Conservation (phyloP, 2,329 filamentous ascomycete species). For the Trichoderma sp. region DNA sequence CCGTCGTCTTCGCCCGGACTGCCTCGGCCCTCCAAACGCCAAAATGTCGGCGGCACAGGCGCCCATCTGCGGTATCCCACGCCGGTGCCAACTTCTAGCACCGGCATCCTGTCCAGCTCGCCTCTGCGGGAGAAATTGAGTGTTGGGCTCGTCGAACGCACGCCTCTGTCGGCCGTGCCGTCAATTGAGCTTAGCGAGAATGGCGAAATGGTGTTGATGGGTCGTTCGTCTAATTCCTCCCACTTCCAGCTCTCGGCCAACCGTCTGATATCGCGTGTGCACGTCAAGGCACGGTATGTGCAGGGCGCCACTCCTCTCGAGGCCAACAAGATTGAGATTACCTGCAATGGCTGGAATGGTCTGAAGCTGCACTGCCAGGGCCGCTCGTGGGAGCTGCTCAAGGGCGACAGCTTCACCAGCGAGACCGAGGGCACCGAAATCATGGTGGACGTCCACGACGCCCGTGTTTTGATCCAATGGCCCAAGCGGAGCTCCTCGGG, state of each 20-base stretch:
- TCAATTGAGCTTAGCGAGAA: slow-evolving; percentile 77
- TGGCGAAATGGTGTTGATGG: slow-evolving; percentile 83
- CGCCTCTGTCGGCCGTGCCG: slow-evolving; percentile 81
- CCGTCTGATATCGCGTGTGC: slow-evolving; percentile 88
- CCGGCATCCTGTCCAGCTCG: slow-evolving; percentile 85
- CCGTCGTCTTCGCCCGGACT: slow-evolving; percentile 76
- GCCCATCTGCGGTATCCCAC: slow-evolving; percentile 79
- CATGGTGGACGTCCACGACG: slow-evolving; percentile 93
- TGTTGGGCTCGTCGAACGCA: slow-evolving; percentile 72
- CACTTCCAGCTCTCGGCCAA: slow-evolving; percentile 92
- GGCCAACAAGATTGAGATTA: slow-evolving; percentile 78
- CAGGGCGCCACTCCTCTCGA: slow-evolving; percentile 67
- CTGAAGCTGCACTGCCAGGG: slow-evolving; percentile 90
- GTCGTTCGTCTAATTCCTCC: slow-evolving; percentile 92
- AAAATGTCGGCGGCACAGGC: slow-evolving; percentile 48
- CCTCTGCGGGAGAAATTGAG: slow-evolving; percentile 61
- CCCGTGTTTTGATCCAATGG: slow-evolving; percentile 87
- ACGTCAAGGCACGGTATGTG: slow-evolving; percentile 85
- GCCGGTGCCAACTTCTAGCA: slow-evolving; percentile 90
- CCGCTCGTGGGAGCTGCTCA: slow-evolving; percentile 79
- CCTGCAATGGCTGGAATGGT: slow-evolving; percentile 95
- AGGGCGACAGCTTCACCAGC: slow-evolving; percentile 87
- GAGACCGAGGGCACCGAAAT: slow-evolving; percentile 87
- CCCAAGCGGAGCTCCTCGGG: slow-evolving; percentile 55
- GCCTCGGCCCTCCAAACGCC: slow-evolving; percentile 69